Percentiles rank a stretch among this genome's conserved stretches.
Evolutionary conservation across 1,284 basidiomycete species (phyloP).

Genomic region (Hymenochaete sp.): DNA sequence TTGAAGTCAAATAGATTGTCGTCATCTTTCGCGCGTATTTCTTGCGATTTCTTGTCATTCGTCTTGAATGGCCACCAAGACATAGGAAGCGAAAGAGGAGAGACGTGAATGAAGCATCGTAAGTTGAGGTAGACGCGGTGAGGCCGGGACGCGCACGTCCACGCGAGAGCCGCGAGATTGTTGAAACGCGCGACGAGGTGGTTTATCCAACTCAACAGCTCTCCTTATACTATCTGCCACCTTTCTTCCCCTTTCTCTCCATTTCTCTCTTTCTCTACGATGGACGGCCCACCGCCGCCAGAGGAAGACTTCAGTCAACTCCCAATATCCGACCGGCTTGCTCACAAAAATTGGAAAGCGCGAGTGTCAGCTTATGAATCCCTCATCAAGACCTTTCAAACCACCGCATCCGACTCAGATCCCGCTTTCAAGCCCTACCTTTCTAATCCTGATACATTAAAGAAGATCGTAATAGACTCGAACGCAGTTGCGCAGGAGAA

Average conservation of each 20-base stretch:
- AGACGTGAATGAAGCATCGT: too few relatives aligned
- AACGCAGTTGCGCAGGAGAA: slow-evolving; percentile 99
- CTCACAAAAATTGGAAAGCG: slow-evolving; percentile 98
- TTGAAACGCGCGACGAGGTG: too few relatives aligned
- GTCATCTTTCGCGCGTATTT: too few relatives aligned
- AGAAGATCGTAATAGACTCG: slow-evolving; percentile 83
- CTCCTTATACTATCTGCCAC: slow-evolving; percentile 1
- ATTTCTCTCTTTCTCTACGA: too few relatives aligned
- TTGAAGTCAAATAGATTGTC: too few relatives aligned
- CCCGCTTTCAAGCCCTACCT: slow-evolving; percentile 89
- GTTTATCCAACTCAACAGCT: too few relatives aligned
- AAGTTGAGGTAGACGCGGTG: too few relatives aligned
- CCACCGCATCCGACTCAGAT: slow-evolving; percentile 86
- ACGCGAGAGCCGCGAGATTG: too few relatives aligned
- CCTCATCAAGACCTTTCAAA: slow-evolving; percentile 78
- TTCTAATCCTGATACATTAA: slow-evolving; percentile 68
- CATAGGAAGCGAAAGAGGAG: too few relatives aligned
- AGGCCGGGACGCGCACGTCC: too few relatives aligned
- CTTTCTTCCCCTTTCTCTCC: slow-evolving; percentile 1
- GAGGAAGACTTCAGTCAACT: slow-evolving; percentile 91
- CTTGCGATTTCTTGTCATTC: too few relatives aligned
- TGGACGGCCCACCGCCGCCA: slow-evolving; percentile 84
- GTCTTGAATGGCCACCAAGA: too few relatives aligned
- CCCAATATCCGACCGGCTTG: slow-evolving; percentile 74
- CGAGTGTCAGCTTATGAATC: slow-evolving; percentile 89